A percentile compares a stretch with the other conserved stretches of the same genome.
Conservation (phyloP, 1,284 basidiomycete species). For the Chondrostereum purpureum region DNA sequence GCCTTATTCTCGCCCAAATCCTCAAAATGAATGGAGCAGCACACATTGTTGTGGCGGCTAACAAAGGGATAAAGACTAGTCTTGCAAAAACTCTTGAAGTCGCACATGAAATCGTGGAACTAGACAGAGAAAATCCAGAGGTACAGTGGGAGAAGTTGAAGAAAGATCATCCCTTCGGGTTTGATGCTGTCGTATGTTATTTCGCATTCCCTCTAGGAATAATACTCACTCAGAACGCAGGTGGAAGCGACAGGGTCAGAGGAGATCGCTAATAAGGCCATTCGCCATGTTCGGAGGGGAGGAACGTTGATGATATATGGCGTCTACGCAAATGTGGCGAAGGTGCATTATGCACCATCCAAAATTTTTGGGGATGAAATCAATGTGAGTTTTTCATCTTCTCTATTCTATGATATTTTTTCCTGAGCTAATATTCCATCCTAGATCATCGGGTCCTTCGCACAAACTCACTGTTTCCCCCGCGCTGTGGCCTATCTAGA, state of each 20-base stretch:
- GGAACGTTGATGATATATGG: constrained; percentile 65
- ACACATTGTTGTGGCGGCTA: constrained; percentile 1
- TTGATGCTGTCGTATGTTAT: constrained; percentile 1
- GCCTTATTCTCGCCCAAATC: background rate
- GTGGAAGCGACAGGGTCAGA: constrained; percentile 1
- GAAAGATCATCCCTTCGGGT: background rate
- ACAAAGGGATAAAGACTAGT: background rate
- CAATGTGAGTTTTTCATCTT: constrained; percentile 51
- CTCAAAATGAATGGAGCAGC: background rate
- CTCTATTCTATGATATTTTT: constrained; percentile 41
- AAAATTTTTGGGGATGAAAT: constrained; percentile 86
- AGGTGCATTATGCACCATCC: constrained; percentile 15
- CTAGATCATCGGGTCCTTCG: constrained; percentile 81
- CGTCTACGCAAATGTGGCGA: constrained; percentile 57
- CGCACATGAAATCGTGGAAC: background rate
- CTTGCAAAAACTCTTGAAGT: background rate
- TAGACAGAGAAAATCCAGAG: background rate
- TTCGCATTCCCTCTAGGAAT: background rate
- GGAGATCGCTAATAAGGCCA: background rate
- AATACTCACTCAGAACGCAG: background rate
- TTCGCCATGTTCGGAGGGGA: background rate
- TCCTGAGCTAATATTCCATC: constrained; percentile 20
- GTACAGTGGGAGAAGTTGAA: constrained; percentile 1
- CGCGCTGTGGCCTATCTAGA: constrained; percentile 85
- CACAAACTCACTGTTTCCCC: constrained; percentile 82